Evolutionary conservation across 441 rosid species (phyloP).

Genomic region (Gossypium davidsonii): DNA sequence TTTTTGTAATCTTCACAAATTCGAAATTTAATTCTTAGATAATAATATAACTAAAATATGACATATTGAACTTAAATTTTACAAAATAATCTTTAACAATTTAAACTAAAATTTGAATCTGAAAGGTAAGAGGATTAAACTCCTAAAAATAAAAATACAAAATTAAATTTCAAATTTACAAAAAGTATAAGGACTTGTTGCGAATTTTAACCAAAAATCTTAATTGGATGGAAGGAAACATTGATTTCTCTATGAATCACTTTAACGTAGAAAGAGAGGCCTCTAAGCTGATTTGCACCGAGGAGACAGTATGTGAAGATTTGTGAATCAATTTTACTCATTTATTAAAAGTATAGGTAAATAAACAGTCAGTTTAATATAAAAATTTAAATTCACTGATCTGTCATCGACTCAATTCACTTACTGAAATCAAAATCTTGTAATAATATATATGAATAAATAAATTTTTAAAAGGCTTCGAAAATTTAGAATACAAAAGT

Average conservation of each 20-base stretch:
- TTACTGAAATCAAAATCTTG: neutral
- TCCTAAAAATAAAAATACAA: neutral
- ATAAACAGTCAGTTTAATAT: neutral
- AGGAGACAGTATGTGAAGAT: neutral
- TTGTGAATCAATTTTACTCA: neutral
- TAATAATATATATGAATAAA: neutral
- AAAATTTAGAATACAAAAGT: conserved; percentile 14
- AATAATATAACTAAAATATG: neutral
- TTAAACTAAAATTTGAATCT: neutral
- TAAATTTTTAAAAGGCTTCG: neutral
- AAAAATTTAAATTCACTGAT: neutral
- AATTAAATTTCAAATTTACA: too few relatives aligned
- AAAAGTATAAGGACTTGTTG: too few relatives aligned
- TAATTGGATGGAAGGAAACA: neutral
- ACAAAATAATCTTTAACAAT: neutral
- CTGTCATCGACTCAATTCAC: neutral
- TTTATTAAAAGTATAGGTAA: neutral
- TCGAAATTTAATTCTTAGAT: neutral
- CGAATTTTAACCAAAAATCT: neutral
- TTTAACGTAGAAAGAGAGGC: neutral
- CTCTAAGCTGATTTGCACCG: neutral
- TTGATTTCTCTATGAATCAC: neutral
- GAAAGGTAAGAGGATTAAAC: too few relatives aligned
- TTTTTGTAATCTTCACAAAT: too few relatives aligned
- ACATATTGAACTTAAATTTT: neutral